Base-by-base conservation (phyloP, 805 yeast genomes). In the Teunomyces barrocoloradensis region DNA sequence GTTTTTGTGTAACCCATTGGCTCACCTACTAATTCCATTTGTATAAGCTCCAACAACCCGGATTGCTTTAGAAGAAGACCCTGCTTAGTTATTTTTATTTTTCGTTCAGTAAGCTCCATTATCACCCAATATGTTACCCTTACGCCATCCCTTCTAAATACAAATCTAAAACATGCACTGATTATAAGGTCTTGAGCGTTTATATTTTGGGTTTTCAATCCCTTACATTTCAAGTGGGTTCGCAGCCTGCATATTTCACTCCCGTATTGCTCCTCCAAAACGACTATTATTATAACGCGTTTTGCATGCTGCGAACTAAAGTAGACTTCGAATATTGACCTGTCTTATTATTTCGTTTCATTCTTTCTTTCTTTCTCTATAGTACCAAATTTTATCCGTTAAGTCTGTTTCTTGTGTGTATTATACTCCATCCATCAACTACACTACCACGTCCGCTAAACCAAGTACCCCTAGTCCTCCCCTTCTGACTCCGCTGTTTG, bases 271-370 rank as follows among this genome's bases (percentile, higher is more conserved):
- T 35, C 38, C 23, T 35, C 13, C 20, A 35, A 35, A 35, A 35
- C 38, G 38, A 18, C 38, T 18, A 35, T 35, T 35, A 35, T 35
- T 35, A 18, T 20, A 35, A 20, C 38, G 38, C 38, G 38, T 35
- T 35, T 18, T 35, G 23, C 38, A 20, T 35, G 38, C 13, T 35
- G 38, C 38, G 38, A 35, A 35, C 38, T 35, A 18, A 18, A 35
- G 38, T 20, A 12, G 23, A 3, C 38, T 17, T 18, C 13, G 23
- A 35, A 35, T 35, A 18, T 20, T 35, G 7, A 12, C 15, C 27
- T 35, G 12, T 35, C 38, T 18, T 11, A 12, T 10, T 17, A 17
- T n/a, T 35, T 20, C 23, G 38, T 18, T 35, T 35, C 38, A 11
- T 10, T 35, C 44, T 25, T 28, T 23, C 44, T 21, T 33, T 20